These are phyloP conservation scores for Alternaria sp. DNA, from an alignment of 2,329 filamentous ascomycete genomes.

Conservation along the genomic window DNA sequence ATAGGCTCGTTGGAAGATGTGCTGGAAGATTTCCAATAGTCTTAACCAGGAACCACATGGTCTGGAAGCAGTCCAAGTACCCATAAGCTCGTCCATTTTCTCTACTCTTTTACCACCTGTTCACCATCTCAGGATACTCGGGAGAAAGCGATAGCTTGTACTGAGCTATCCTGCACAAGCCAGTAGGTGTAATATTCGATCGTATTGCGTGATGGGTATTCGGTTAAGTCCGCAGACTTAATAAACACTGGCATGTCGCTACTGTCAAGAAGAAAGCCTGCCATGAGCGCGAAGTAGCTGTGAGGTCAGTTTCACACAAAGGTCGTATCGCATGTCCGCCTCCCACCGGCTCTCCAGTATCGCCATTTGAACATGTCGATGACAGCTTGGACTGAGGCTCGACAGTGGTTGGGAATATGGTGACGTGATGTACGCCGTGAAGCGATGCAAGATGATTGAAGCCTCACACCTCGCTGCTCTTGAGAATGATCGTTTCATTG, in stretches of 20 bases:
- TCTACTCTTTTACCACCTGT: background rate
- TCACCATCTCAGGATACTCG: background rate
- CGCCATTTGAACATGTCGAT: background rate
- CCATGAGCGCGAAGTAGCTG: background rate
- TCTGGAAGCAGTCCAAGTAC: background rate
- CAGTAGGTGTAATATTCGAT: background rate
- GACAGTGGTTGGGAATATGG: background rate
- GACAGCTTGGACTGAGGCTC: background rate
- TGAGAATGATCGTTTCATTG: background rate
- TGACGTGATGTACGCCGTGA: background rate
- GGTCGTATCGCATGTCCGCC: no score
- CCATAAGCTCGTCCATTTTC: background rate
- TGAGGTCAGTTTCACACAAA: no score
- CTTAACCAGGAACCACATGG: background rate
- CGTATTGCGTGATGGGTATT: background rate
- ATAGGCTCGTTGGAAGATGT: background rate
- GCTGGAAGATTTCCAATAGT: background rate
- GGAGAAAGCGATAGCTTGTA: background rate
- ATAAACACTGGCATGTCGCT: background rate
- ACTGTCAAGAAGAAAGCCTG: background rate
- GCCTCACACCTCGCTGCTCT: background rate
- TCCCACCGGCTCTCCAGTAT: no score
- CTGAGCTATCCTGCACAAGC: background rate
- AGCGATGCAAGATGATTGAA: background rate
- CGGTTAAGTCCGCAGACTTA: background rate